Percentiles rank a stretch among this genome's conserved stretches.
Conservation (phyloP, 306 rosid species). For the Quercus robur region DNA sequence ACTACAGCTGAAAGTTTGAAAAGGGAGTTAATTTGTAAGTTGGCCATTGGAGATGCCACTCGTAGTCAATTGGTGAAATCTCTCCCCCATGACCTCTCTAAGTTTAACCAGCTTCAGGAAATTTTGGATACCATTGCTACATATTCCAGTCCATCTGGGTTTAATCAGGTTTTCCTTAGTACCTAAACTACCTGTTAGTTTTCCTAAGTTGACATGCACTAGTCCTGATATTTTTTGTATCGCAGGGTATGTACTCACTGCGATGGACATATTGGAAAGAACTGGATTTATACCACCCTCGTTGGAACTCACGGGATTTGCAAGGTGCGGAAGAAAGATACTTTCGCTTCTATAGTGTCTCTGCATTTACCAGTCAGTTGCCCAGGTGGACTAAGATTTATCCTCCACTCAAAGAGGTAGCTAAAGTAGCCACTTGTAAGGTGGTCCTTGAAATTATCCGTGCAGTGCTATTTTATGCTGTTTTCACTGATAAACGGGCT, state of each 20-base stretch:
- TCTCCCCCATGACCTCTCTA: slow-evolving; percentile 88
- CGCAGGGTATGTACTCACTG: slow-evolving; percentile 85
- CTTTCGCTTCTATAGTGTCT: slow-evolving; percentile 60
- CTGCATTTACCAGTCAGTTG: slow-evolving; percentile 66
- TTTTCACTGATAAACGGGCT: slow-evolving; percentile 49
- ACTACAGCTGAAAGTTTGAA: slow-evolving; percentile 77
- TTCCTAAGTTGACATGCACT: slow-evolving; percentile 15
- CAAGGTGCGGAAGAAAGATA: slow-evolving; percentile 98
- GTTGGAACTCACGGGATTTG: slow-evolving; percentile 90
- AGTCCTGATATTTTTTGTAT: slow-evolving; percentile 22
- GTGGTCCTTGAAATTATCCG: slow-evolving; percentile 71
- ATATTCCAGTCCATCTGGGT: slow-evolving; percentile 87
- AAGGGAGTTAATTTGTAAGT: slow-evolving; percentile 78
- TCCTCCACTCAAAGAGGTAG: slow-evolving; percentile 70
- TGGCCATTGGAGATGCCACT: slow-evolving; percentile 82
- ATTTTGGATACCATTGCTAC: slow-evolving; percentile 64
- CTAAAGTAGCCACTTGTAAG: slow-evolving; percentile 87
- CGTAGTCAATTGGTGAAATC: slow-evolving; percentile 93
- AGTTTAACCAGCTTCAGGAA: slow-evolving; percentile 69
- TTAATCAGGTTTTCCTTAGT: slow-evolving; percentile 61
- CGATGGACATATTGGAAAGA: slow-evolving; percentile 83
- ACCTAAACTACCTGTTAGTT: not conserved
- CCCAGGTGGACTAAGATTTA: slow-evolving; percentile 83
- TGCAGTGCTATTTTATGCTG: slow-evolving; percentile 84
- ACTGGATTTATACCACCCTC: slow-evolving; percentile 87